Evolutionary conservation across 306 rosid genomes (phyloP).

Genomic region (Citrullus amarus): DNA sequence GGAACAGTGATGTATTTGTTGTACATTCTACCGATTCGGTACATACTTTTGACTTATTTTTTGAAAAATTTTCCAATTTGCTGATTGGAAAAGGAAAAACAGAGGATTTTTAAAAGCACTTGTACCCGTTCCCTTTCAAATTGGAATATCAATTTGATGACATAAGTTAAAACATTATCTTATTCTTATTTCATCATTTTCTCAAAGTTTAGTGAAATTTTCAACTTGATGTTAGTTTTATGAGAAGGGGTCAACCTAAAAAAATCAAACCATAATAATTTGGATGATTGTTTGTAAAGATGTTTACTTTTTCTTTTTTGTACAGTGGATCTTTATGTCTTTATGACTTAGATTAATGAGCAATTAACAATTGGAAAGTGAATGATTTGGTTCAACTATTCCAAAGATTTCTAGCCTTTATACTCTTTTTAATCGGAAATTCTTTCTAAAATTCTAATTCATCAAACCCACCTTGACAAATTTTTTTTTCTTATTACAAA

Average conservation of each 20-base stretch:
- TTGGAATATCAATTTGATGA: neutral
- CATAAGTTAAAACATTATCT: neutral
- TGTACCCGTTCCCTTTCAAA: neutral
- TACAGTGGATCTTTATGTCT: neutral
- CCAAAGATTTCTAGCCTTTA: neutral
- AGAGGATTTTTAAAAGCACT: neutral
- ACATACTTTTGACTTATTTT: neutral
- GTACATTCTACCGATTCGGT: neutral
- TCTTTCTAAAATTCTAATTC: neutral
- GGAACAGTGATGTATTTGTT: neutral
- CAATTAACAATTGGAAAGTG: neutral
- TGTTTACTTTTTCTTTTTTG: neutral
- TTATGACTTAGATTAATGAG: neutral
- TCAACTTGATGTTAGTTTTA: neutral
- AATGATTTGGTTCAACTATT: neutral
- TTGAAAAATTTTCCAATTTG: neutral
- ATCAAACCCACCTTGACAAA: too few relatives aligned
- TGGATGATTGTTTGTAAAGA: neutral
- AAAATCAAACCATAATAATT: neutral
- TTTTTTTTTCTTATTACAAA: too few relatives aligned
- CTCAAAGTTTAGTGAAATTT: neutral
- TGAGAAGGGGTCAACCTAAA: neutral
- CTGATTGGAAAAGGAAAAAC: neutral
- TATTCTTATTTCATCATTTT: neutral
- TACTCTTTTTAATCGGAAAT: neutral